Base-by-base conservation (phyloP, 345 rosid genomes). In the Cardamine chenopodiifolia region DNA sequence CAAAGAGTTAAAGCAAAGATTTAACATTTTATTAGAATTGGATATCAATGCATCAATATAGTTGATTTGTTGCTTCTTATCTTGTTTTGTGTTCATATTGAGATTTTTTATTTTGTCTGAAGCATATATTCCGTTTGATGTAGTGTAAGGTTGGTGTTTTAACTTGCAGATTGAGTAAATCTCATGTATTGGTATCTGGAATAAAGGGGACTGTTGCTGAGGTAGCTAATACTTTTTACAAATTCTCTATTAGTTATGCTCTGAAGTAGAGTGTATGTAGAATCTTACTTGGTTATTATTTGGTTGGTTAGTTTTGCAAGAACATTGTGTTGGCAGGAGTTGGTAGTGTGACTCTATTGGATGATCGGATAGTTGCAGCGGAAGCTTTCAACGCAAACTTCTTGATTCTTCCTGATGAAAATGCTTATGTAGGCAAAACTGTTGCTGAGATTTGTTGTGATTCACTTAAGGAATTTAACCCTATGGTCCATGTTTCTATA, bases 291-390 rank as follows among this genome's bases (percentile, higher is more conserved):
- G 29, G 40, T 28, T 44, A 59, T 7, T 9, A 14, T 56, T 13
- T 54, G 35, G 55, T 68, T 8, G 82, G 35, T 32, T 78, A 95
- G 99, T 92, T 95, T 83, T 95, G 97, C 87, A 95, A 95, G 90
- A 95, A 95, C 81, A 86, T 95, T 77, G 99, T 95, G 11, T 77
- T 90, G 77, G 94, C 98, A 13, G 99, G 99, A 77, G 92, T 95
- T 54, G 98, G 99, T 35, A 90, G 93, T 79, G 71, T 95, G 81
- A 92, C 98, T 11, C 71, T 92, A 49, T 81, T 92, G 83, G 99
- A 95, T 79, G 89, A 89, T 65, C 80, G 91, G 1, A 61, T 78
- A 34, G 88, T 87, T 17, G 82, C 83, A 8, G 82, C 84, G 58
- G 87, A 85, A 52, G 78, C 86, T 14, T 70, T 86, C 52, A 85